Evolutionary conservation across 73 alveolate genomes (phyloP), one percentile per base, ranked within the genome.

Genomic region (Paramecium primaurelia): DNA sequence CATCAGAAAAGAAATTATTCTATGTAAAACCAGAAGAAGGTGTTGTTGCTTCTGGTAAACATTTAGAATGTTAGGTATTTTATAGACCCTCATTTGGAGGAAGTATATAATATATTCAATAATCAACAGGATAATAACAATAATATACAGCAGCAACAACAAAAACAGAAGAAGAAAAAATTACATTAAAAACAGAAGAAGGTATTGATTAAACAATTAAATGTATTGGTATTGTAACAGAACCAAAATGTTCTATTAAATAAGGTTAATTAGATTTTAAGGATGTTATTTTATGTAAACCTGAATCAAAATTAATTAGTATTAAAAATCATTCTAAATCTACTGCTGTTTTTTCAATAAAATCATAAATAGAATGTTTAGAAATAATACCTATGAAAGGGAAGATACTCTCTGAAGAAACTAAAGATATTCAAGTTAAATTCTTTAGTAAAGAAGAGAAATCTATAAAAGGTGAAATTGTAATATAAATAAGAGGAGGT

Each of bases 401-500:
- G 3, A 95, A 91, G 89, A 97, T 97, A 16, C 86, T 94, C 0
- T 91, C 97, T n/a, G 99, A 98, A 86, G 96, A 95, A 58, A 92
- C 93, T 34, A 94, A 87, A 88, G 95, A 88, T 86, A 93, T 98
- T 42, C 93, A 96, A 73, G 97, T 98, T 30, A 94, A 96, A 83
- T 97, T 98, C 92, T 77, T 93, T 30, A 93, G 97, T 9, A 94
- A 96, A 86, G 98, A 95, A 38, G 99, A 98, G 68, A 96, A 96
- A 86, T 97, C 95, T 60, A 93, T 98, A 77, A 88, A 93, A 4
- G 96, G 98, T 9, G 99, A 97, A 44, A 95, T 98, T 45, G 96
- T 97, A 0, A 98, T 98, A 8, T 93, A 93, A 59, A 97, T 98
- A 47, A 95, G 99, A 93, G 99, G 99, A 30, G 99, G 99, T 4